Percentiles rank a stretch among this genome's conserved stretches.
These are phyloP conservation scores for Remersonia thermophila DNA, from an alignment of 2,329 filamentous ascomycete genomes.

Conservation along the genomic window DNA sequence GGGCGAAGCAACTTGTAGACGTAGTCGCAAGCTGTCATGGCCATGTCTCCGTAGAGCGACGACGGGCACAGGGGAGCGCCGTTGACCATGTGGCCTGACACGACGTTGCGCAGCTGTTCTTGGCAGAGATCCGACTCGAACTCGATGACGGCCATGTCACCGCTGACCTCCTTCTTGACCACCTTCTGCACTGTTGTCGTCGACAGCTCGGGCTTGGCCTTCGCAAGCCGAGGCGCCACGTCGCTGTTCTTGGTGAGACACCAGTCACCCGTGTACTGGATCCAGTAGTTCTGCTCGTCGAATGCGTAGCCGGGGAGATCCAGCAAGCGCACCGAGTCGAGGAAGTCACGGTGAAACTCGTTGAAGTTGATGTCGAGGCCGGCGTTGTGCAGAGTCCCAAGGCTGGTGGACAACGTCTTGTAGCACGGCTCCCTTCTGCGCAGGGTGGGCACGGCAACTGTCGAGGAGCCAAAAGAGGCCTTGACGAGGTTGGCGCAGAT, in stretches of 20 bases:
- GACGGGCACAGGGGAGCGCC: conserved; percentile 37
- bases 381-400: conserved; percentile 44
- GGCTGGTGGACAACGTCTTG: conserved; percentile 47
- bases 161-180: conserved; percentile 49
- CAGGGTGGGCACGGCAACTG: conserved; percentile 46
- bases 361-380: conserved; percentile 58
- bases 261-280: conserved; percentile 56
- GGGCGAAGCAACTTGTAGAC: conserved; percentile 52
- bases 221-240: conserved; percentile 19
- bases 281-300: conserved; percentile 61
- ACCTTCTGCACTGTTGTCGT: conserved; percentile 56
- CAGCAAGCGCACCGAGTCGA: conserved; percentile 34
- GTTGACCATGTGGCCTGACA: conserved; percentile 47
- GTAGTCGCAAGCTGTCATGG: conserved; percentile 45
- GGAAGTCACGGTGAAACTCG: conserved; percentile 49
- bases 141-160: conserved; percentile 45
- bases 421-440: conserved; percentile 51
- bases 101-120: conserved; percentile 47
- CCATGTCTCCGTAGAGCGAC: conserved; percentile 37
- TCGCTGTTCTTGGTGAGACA: conserved; percentile 56
- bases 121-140: conserved; percentile 55
- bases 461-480: conserved; percentile 43
- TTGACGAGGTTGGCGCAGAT: conserved; percentile 58
- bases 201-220: conserved; percentile 41
- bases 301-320: conserved; percentile 58